Base-by-base conservation (phyloP, 768 basidiomycete species). In the Mycena rosella region DNA sequence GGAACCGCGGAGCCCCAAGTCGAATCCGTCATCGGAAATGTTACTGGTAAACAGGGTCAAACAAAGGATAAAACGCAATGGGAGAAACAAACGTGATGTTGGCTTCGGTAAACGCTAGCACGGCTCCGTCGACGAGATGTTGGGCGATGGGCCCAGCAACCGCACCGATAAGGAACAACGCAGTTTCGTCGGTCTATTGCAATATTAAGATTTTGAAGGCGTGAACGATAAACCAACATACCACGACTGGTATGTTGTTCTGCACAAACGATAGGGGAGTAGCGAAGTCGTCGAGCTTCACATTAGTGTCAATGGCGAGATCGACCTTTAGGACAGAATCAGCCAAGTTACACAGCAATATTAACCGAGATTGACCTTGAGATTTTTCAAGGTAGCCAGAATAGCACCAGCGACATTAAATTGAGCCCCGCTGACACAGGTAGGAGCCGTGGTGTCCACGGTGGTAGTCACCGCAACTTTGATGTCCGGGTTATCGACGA, bases 101-200 rank as follows among this genome's bases (percentile, higher is more conserved):
- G 3, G 88, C 91, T 49, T 82, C 79, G 32, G 73, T 81, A 75
- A 92, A 92, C 10, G 80, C 78, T 54, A 93, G 74, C 7, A 80
- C 68, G 0, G 91, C 83, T 22, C 81, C 82, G 52, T 89, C 84
- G 27, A 93, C 91, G 18, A 93, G 83, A 70, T 83, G 80, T 76
- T 92, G 91, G 3, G 88, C 86, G 30, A 90, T 79, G 17, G 91
- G 89, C 20, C 84, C 88, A 45, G 90, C 89, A 32, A 92, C 89
- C 5, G 87, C 89, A n/a, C 90, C 89, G 44, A 92, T 89, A 55
- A 92, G 82, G 77, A 86, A 91, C 27, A 93, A 77, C 0, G 84
- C 86, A 2, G 88, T 88, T 67, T 83, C 73, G 74, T 92, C 92
- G 2, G 88, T 89, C 87, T 91, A 65, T 60, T 64, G 62, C 68